Percentiles rank a stretch among this genome's conserved stretches.
phyloP scores from a whole-genome alignment of 192 early-diverging fungal genomes.

The Diversispora eburnea region DNA sequence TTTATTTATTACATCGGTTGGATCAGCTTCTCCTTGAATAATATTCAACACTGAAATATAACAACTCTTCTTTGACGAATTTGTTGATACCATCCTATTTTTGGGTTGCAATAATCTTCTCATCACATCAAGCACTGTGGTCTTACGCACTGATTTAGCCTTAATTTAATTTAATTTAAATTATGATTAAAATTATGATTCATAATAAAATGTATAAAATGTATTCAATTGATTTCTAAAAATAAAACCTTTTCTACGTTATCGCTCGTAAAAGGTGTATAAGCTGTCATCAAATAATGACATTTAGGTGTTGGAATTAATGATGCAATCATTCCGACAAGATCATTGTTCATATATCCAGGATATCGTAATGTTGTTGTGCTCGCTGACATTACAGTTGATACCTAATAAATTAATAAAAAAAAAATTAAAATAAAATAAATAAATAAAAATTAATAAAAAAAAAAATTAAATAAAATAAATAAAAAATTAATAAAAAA shows the following conservation, averaged over 20 bases:
- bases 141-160: conserved; percentile 92
- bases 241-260: conserved; percentile 70
- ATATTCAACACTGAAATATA: conserved; percentile 98
- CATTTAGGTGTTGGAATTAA: conserved; percentile 98
- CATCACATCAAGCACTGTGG: conserved; percentile 98
- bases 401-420: conserved; percentile 55
- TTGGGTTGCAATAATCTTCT: conserved; percentile 92
- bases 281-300: conserved; percentile 91
- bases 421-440: conserved; percentile 65
- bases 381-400: conserved; percentile 96
- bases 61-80: conserved; percentile 86
- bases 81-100: conserved; percentile 96
- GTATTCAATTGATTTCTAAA: not conserved
- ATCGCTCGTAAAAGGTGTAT: conserved; percentile 96
- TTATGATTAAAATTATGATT: not conserved
- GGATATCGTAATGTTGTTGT: conserved; percentile 97
- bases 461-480: too few species aligned
- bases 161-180: conserved; percentile 18
- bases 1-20: conserved; percentile 75
- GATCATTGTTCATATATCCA: conserved; percentile 99
- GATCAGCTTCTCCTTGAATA: conserved; percentile 98
- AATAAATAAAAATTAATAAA: not conserved
- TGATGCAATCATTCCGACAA: conserved; percentile 91
- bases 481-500: too few species aligned
- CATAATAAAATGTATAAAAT: not conserved